Percentiles rank a stretch among this genome's conserved stretches.
Evolutionary conservation across 2,329 filamentous ascomycete genomes (phyloP).

Genomic region (Akanthomyces dipterigenus): DNA sequence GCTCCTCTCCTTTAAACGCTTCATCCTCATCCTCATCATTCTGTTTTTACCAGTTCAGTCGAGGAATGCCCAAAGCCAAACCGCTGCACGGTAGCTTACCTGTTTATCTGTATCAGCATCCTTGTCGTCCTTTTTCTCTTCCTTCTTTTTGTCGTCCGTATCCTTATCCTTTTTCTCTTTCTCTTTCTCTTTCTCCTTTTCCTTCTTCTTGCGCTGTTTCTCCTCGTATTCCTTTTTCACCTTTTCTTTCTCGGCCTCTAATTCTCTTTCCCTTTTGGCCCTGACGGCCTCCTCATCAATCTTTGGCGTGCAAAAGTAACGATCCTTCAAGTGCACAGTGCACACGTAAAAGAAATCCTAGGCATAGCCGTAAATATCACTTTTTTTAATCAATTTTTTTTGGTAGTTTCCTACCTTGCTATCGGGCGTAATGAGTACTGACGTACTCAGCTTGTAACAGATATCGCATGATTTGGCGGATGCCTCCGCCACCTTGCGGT

Average conservation of each 20-base stretch:
- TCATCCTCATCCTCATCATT: constrained; percentile 16
- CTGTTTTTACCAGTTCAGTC: constrained; percentile 9
- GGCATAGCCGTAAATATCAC: constrained; percentile 8
- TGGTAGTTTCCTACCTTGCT: constrained; percentile 58
- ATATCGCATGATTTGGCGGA: constrained; percentile 79
- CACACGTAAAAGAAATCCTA: constrained; percentile 91
- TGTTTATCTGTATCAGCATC: constrained; percentile 32
- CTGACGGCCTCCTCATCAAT: constrained; percentile 61
- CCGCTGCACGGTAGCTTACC: constrained; percentile 7
- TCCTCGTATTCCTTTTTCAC: constrained; percentile 74
- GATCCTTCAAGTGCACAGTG: constrained; percentile 72
- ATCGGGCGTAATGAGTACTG: constrained; percentile 81
- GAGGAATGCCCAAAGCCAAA: background rate
- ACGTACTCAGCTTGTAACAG: constrained; percentile 82
- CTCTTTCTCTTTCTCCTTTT: constrained; percentile 61
- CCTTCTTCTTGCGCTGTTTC: constrained; percentile 59
- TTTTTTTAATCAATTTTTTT: background rate
- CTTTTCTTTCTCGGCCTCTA: constrained; percentile 57
- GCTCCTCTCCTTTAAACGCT: constrained; percentile 51
- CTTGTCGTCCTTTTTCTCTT: constrained; percentile 33
- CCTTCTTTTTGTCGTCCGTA: constrained; percentile 38
- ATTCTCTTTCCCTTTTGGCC: constrained; percentile 53
- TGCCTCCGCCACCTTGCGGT: constrained; percentile 80
- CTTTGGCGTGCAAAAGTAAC: constrained; percentile 70
- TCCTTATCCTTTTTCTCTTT: constrained; percentile 48